These are phyloP conservation scores for Aquanectria penicillioides DNA, from an alignment of 2,329 filamentous ascomycete species.

Conservation along the genomic window DNA sequence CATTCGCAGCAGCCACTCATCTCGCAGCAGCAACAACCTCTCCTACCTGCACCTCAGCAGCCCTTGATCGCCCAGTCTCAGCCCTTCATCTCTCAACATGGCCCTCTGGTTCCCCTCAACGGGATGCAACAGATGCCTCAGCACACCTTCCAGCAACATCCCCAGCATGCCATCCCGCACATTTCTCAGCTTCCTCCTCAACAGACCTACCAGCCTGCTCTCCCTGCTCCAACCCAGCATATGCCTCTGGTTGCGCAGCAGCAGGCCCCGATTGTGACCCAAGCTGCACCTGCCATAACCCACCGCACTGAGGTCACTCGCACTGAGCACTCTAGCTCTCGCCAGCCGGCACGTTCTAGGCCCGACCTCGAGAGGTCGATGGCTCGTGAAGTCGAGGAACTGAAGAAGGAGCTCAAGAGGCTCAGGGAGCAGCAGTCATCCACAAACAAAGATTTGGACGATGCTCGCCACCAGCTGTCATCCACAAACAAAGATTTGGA, in stretches of 20 bases:
- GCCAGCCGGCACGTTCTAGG: conserved; percentile 34
- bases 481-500: conserved; percentile 35
- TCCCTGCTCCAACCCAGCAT: not conserved
- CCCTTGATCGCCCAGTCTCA: conserved; percentile 12
- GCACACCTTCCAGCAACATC: not conserved
- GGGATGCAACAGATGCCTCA: not conserved
- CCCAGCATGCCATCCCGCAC: conserved; percentile 17
- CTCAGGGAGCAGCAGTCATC: conserved; percentile 38
- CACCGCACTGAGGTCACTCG: conserved; percentile 5
- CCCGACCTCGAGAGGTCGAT: conserved; percentile 34
- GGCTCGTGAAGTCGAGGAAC: conserved; percentile 35
- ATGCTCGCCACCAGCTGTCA: conserved; percentile 35
- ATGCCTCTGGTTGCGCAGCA: too few relatives aligned
- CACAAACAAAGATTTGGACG: conserved; percentile 34
- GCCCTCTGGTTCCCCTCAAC: conserved; percentile 10
- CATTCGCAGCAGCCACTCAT: conserved; percentile 13
- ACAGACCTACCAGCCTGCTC: not conserved
- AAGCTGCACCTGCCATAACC: not conserved
- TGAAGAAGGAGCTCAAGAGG: conserved; percentile 27
- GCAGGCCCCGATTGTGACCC: not conserved
- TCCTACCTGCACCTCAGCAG: conserved; percentile 10
- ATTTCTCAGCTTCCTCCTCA: not conserved
- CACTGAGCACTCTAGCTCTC: conserved; percentile 14
- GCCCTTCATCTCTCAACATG: conserved; percentile 25
- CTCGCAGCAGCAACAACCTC: not conserved